Evolutionary conservation across 441 rosid species (phyloP), one percentile per base, ranked within the genome.

Genomic region (Codiaeum variegatum): DNA sequence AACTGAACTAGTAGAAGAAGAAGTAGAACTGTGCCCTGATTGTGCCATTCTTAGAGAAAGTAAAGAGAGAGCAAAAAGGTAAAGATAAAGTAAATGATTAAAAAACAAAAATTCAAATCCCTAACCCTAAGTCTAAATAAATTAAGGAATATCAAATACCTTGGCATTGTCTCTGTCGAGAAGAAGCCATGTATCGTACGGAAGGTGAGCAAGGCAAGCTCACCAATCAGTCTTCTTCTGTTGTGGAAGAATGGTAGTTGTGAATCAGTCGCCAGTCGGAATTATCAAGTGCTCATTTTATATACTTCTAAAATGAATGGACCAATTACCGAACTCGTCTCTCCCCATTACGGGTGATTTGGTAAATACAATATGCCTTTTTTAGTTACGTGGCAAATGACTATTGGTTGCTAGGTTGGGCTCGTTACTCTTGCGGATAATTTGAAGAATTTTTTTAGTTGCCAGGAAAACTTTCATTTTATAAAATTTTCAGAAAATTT

Each of bases 31-130:
- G 47, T 70, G 76, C 58, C 79, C 83, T 21, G 82, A 83, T n/a
- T 83, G 87, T 42, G 81, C 83, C 94, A 89, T 83, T 77, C 78
- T 82, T 21, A n/a, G 65, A 74, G 62, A 55, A 28, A 24, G 49
- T 60, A 36, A 4, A 18, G 15, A 55, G n/a, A n/a, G 64, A 75
- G 26, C 16, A 67, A 70, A 19, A 56, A 12, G n/a, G 47, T 56
- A 29, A n/a, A 24, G 47, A 16, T n/a, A 16, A 70, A 74, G 71
- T 72, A 21, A 34, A 0, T 56, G 32, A 21, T 55, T 1, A 26
- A 65, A 5, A 24, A 42, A 16, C 18, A 42, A 24, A 38, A 66
- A 13, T 23, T 9, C 28, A 38, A 63, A n/a, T 3, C 15, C 24
- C 60, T 10, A 55, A 24, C 28, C 60, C 29, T 55, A 55, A 55